Evolutionary conservation across 345 rosid species (phyloP).

Genomic region (Ricinus communis): DNA sequence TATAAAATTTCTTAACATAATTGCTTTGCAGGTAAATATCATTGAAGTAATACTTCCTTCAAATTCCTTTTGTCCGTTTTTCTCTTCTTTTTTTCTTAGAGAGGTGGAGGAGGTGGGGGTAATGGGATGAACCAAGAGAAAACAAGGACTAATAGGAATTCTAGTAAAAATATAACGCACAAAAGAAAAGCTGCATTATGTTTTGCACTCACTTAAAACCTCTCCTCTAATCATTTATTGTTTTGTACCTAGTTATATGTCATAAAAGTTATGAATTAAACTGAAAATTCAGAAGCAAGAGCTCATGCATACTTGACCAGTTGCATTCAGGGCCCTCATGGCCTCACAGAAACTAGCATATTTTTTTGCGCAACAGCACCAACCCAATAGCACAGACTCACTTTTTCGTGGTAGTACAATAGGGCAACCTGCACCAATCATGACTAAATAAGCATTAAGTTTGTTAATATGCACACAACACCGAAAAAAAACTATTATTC

Average conservation of each 20-base stretch:
- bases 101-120: too few relatives aligned
- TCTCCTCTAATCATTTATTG: too few relatives aligned
- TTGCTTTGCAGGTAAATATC: too few relatives aligned
- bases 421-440: constrained; percentile 62
- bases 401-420: constrained; percentile 87
- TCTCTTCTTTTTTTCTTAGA: too few relatives aligned
- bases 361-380: constrained; percentile 86
- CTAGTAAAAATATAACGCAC: too few relatives aligned
- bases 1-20: too few relatives aligned
- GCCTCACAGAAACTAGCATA: constrained; percentile 69
- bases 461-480: background rate
- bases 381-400: constrained; percentile 81
- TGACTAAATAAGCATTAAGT: background rate
- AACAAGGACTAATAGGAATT: too few relatives aligned
- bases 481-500: background rate
- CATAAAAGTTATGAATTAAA: background rate
- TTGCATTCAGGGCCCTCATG: constrained; percentile 80
- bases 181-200: too few relatives aligned
- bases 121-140: too few relatives aligned
- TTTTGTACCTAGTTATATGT: background rate
- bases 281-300: background rate
- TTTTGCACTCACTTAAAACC: too few relatives aligned
- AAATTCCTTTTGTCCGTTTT: too few relatives aligned
- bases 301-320: constrained; percentile 68
- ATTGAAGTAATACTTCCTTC: too few relatives aligned